phyloP scores from a whole-genome alignment of 345 rosid species.

The Eucalyptus grandis region DNA sequence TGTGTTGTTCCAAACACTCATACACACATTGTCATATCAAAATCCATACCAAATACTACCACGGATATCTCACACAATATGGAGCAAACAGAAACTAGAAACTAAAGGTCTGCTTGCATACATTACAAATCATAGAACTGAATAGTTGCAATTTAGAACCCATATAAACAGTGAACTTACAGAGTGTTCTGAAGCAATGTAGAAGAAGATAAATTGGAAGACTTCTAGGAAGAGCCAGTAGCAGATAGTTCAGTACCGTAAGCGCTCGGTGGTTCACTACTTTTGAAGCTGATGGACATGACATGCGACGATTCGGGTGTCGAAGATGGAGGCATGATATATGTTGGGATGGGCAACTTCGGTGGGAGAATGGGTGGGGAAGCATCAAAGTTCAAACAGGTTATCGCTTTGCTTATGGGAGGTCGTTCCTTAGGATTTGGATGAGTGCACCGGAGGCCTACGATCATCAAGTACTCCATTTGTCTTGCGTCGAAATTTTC shows the following conservation, averaged over 20 bases:
- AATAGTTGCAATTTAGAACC: no score
- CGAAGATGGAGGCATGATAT: not conserved
- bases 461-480: not conserved
- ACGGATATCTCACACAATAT: no score
- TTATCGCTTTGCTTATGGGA: not conserved
- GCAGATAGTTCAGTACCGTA: accelerated
- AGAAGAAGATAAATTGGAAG: no score
- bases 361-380: not conserved
- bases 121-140: no score
- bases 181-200: no score
- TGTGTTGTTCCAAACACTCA: no score
- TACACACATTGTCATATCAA: no score
- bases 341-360: not conserved
- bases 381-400: not conserved
- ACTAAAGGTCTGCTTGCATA: no score
- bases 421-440: not conserved
- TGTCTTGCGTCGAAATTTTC: not conserved
- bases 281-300: not conserved
- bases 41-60: no score
- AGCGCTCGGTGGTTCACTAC: not conserved
- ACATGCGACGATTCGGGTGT: not conserved
- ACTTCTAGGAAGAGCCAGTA: not conserved
- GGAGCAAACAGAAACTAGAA: no score
- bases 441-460: not conserved
- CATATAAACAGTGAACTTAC: no score